Evolutionary conservation across 768 basidiomycete species (phyloP).

Genomic region (Macrolepiota fuliginosa): DNA sequence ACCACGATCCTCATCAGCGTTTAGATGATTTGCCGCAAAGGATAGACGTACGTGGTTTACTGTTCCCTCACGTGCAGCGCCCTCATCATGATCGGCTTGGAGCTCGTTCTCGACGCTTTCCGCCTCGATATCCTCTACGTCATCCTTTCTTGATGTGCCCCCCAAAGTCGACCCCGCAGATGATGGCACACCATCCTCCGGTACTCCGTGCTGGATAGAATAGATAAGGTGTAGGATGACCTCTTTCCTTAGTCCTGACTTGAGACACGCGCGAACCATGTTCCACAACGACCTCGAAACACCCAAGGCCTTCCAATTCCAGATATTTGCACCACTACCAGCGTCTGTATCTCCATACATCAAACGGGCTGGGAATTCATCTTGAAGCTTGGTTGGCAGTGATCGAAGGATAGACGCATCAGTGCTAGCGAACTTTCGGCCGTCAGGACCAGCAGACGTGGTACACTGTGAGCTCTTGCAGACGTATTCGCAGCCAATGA

Average conservation of each 20-base stretch:
- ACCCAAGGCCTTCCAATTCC: conserved; percentile 78
- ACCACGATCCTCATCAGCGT: conserved; percentile 15
- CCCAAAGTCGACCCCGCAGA: background rate
- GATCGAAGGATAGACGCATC: conserved; percentile 71
- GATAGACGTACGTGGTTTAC: conserved; percentile 7
- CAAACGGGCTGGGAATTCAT: conserved; percentile 71
- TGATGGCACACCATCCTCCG: conserved; percentile 22
- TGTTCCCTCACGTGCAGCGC: background rate
- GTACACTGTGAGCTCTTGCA: conserved; percentile 55
- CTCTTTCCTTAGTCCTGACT: conserved; percentile 58
- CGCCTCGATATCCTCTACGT: conserved; percentile 18
- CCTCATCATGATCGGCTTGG: background rate
- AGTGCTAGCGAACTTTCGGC: conserved; percentile 68
- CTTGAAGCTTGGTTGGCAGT: conserved; percentile 62
- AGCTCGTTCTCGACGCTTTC: conserved; percentile 12
- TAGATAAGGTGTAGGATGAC: conserved; percentile 57
- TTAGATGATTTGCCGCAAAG: background rate
- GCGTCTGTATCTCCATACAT: conserved; percentile 56
- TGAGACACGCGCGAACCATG: conserved; percentile 59
- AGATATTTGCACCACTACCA: conserved; percentile 57
- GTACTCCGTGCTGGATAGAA: conserved; percentile 54
- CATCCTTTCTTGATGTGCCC: conserved; percentile 12
- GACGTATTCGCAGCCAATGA: conserved; percentile 81
- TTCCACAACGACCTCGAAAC: conserved; percentile 74
- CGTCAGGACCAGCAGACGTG: conserved; percentile 42